These are phyloP conservation scores for Pinus albicaulis DNA, from an alignment of 75 land plant species.

Conservation along the genomic window DNA sequence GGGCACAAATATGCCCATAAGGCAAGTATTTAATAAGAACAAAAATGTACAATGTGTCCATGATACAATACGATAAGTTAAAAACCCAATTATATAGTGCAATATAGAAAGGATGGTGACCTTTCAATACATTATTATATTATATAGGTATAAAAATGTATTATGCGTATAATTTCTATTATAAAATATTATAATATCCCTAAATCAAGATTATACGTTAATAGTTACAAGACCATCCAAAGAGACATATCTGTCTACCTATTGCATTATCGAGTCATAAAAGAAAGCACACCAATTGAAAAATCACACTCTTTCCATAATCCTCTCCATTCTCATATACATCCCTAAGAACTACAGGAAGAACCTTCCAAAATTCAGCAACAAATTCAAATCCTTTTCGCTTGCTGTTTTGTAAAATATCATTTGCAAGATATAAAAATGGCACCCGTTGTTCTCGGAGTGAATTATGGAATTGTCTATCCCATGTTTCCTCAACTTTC, in stretches of 20 bases:
- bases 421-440: constrained; percentile 93
- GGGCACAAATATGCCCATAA: no score
- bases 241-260: not conserved
- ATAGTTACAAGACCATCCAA: not conserved
- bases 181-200: no score
- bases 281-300: constrained; percentile 54
- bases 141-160: no score
- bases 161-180: no score
- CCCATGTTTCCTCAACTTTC: constrained; percentile 88
- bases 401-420: constrained; percentile 92
- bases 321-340: constrained; percentile 77
- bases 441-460: constrained; percentile 76
- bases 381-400: constrained; percentile 93
- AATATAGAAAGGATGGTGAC: no score
- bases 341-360: constrained; percentile 78
- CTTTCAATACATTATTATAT: no score
- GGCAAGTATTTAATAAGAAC: no score
- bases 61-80: no score
- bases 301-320: constrained; percentile 58
- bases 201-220: no score
- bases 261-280: not conserved
- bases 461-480: constrained; percentile 64
- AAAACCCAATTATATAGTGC: no score
- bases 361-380: constrained; percentile 89
- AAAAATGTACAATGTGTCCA: no score